Conservation (phyloP, 2,329 filamentous ascomycete genomes). For the Penicillium sp. region DNA sequence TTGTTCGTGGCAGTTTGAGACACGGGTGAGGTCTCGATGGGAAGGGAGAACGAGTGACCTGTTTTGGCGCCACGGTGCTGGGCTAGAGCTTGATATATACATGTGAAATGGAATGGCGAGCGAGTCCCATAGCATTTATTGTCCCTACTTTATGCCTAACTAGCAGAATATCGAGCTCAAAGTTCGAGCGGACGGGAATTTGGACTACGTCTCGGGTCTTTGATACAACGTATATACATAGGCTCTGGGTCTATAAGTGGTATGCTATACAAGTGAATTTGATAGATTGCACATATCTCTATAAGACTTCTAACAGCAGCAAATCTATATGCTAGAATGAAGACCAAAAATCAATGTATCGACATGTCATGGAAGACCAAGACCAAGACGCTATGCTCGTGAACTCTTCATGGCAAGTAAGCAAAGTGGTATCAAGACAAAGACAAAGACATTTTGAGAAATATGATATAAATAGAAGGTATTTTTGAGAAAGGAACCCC, state of each 20-base stretch:
- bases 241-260: not conserved
- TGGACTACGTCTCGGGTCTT: not conserved
- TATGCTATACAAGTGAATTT: not conserved
- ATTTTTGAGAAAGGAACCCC: constrained; percentile 6
- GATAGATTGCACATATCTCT: not conserved
- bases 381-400: constrained; percentile 11
- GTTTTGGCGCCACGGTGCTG: not conserved
- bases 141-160: no score
- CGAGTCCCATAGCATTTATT: no score
- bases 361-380: not conserved
- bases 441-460: not conserved
- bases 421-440: constrained; percentile 6
- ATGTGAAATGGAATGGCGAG: not conserved
- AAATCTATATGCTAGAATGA: not conserved
- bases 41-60: not conserved
- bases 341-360: not conserved
- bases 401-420: not conserved
- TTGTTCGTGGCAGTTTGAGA: not conserved
- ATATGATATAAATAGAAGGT: constrained; percentile 1
- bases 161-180: not conserved
- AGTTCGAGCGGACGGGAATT: not conserved
- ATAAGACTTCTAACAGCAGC: not conserved
- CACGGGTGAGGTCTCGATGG: not conserved
- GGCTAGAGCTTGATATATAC: not conserved
- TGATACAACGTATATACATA: not conserved